A percentile compares a stretch with the other conserved stretches of the same genome.
Conservation (phyloP, 2,329 filamentous ascomycete species). For the Cadophora gregata region DNA sequence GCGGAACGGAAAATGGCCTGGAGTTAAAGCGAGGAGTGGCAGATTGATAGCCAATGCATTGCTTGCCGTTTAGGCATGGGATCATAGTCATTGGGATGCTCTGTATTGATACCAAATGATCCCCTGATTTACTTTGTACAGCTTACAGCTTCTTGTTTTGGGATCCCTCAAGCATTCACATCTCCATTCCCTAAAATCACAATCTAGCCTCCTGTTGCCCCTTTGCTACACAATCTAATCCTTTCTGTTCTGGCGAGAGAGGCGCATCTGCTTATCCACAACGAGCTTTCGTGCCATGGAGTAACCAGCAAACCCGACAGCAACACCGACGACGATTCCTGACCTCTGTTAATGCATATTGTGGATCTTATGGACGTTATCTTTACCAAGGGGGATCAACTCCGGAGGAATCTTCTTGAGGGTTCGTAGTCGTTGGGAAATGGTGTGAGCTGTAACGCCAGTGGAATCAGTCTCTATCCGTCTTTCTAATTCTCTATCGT, state of each 20-base stretch:
- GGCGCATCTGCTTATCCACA: slow-evolving; percentile 90
- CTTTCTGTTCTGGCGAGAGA: slow-evolving; percentile 67
- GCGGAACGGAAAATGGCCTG: slow-evolving; percentile 23
- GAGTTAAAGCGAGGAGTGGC: slow-evolving; percentile 15
- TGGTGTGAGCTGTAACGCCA: slow-evolving; percentile 77
- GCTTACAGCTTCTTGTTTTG: slow-evolving; percentile 31
- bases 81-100: slow-evolving; percentile 20
- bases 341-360: slow-evolving; percentile 37
- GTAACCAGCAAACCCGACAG: slow-evolving; percentile 81
- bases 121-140: slow-evolving; percentile 36
- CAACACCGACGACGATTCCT: slow-evolving; percentile 86
- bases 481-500: slow-evolving; percentile 5
- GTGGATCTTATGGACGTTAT: neutral
- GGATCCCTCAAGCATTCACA: slow-evolving; percentile 2
- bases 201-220: neutral
- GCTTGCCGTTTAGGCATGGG: neutral
- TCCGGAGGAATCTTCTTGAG: slow-evolving; percentile 91
- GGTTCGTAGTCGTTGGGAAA: slow-evolving; percentile 92
- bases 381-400: slow-evolving; percentile 90
- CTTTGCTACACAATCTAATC: slow-evolving; percentile 35
- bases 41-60: slow-evolving; percentile 1
- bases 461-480: slow-evolving; percentile 31
- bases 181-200: neutral
- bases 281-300: slow-evolving; percentile 82
- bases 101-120: slow-evolving; percentile 35